These are phyloP conservation scores for Aspergillus quadricinctus DNA, from an alignment of 2,329 filamentous ascomycete species.

Conservation along the genomic window DNA sequence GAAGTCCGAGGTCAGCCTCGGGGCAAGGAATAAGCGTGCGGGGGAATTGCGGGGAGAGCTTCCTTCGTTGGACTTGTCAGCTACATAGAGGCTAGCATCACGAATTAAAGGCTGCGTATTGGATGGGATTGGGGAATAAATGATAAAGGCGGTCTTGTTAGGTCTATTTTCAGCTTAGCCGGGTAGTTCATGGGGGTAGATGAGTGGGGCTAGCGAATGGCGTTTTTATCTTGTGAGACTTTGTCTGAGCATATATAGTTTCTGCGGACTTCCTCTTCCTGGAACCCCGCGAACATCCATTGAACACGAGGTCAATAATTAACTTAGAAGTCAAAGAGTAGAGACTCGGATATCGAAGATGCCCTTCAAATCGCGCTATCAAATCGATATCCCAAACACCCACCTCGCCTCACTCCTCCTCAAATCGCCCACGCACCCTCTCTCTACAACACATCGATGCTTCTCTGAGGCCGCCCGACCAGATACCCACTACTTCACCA, in stretches of 20 bases:
- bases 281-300: neutral
- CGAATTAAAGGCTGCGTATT: neutral
- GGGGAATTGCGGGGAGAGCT: constrained; percentile 1
- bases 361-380: constrained; percentile 51
- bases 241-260: neutral
- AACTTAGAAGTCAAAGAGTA: neutral
- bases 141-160: neutral
- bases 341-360: constrained; percentile 32
- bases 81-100: neutral
- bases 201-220: neutral
- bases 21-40: neutral
- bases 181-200: neutral
- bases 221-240: neutral
- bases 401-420: constrained; percentile 45
- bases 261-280: neutral
- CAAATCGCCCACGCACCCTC: constrained; percentile 44
- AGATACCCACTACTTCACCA: constrained; percentile 62
- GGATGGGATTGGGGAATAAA: neutral
- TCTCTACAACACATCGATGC: constrained; percentile 42
- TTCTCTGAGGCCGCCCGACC: constrained; percentile 65
- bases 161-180: neutral
- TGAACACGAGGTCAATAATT: neutral
- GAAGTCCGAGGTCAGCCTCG: neutral
- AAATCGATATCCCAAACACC: constrained; percentile 43
- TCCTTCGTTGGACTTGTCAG: neutral